phyloP scores from a whole-genome alignment of 2,329 filamentous ascomycete species.

The Aspergillus tanneri region DNA sequence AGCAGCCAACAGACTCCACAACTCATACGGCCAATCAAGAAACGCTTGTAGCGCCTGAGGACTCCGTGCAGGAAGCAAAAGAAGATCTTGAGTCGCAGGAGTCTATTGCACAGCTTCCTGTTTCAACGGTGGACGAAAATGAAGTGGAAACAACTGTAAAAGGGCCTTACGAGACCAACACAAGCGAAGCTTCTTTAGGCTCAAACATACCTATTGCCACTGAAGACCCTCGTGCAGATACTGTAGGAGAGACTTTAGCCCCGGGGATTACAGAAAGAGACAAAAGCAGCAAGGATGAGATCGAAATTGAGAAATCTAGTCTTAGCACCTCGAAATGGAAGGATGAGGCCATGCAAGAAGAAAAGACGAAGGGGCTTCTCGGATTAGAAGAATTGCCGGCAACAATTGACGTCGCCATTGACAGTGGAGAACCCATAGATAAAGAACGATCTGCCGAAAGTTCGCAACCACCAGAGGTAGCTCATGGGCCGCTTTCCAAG shows the following conservation, averaged over 20 bases:
- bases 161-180: background rate
- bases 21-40: background rate
- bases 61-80: background rate
- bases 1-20: background rate
- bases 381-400: background rate
- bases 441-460: background rate
- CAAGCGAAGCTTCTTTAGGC: background rate
- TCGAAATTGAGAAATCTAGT: conserved; percentile 3
- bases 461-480: background rate
- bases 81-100: background rate
- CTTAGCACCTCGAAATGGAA: too few species aligned
- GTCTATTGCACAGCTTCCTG: too few species aligned
- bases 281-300: too few species aligned
- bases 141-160: too few species aligned
- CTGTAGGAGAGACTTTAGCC: background rate
- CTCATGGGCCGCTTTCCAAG: background rate
- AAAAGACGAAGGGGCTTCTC: conserved; percentile 24
- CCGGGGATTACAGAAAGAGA: conserved; percentile 1
- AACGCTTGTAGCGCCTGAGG: background rate
- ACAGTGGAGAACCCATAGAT: background rate
- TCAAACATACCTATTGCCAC: background rate
- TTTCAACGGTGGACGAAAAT: too few species aligned
- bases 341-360: conserved; percentile 22
- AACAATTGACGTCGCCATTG: background rate
- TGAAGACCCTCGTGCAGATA: background rate